These are phyloP conservation scores for Schwanniomyces polymorphus DNA, from an alignment of 805 yeast genomes.

Conservation along the genomic window DNA sequence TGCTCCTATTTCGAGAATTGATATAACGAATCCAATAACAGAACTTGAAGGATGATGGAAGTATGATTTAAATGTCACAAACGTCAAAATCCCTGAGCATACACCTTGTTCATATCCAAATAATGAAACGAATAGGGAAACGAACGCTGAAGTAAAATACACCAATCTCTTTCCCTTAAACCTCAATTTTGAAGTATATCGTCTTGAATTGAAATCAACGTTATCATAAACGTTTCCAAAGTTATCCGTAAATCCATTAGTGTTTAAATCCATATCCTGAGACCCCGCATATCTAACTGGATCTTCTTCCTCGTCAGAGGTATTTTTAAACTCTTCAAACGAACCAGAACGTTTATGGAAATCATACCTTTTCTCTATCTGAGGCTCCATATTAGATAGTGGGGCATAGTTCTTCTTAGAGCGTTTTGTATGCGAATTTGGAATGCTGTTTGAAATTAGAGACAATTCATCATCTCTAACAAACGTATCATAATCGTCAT, in stretches of 20 bases:
- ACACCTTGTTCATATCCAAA: conserved; percentile 67
- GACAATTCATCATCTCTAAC: not conserved
- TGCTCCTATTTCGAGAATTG: conserved; percentile 88
- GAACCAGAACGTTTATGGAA: conserved; percentile 2
- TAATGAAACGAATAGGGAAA: conserved; percentile 41
- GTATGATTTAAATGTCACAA: conserved; percentile 64
- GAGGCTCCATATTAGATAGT: conserved; percentile 2
- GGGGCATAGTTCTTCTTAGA: not conserved
- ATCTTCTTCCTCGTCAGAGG: conserved; percentile 13
- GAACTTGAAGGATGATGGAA: conserved; percentile 74
- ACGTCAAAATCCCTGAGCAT: conserved; percentile 83
- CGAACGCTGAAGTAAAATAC: conserved; percentile 46
- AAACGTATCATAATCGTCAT: conserved; percentile 1
- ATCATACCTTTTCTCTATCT: not conserved
- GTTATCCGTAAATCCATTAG: conserved; percentile 20
- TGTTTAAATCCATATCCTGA: conserved; percentile 4
- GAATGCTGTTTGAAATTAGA: not conserved
- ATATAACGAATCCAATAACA: conserved; percentile 81
- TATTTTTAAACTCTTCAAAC: conserved; percentile 7
- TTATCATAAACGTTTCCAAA: conserved; percentile 36
- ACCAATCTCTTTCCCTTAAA: conserved; percentile 42
- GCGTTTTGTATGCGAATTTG: conserved; percentile 1
- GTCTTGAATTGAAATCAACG: conserved; percentile 34
- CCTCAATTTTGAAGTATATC: conserved; percentile 27
- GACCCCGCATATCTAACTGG: conserved; percentile 10